Evolutionary conservation across 2,329 filamentous ascomycete species (phyloP).

Genomic region (Exophiala alcalophila): DNA sequence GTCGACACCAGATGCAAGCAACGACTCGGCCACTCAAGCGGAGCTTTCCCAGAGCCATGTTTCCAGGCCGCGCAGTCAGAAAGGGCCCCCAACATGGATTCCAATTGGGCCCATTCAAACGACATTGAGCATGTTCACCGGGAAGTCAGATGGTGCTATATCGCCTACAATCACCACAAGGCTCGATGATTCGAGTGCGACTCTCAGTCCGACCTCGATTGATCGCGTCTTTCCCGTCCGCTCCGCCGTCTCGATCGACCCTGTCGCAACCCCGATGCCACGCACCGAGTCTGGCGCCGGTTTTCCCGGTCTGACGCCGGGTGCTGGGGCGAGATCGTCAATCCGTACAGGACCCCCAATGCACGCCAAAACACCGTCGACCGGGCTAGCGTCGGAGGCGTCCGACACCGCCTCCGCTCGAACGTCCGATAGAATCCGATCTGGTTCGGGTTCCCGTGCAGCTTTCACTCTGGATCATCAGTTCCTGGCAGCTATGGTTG

Average conservation of each 20-base stretch:
- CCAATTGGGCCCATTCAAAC: conserved; percentile 14
- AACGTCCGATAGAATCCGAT: neutral
- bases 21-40: neutral
- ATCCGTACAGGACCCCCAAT: too few relatives aligned
- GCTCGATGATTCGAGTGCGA: conserved; percentile 9
- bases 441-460: neutral
- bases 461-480: conserved; percentile 8
- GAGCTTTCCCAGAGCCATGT: neutral
- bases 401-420: conserved; percentile 2
- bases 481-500: conserved; percentile 13
- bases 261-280: conserved; percentile 39
- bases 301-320: conserved; percentile 19
- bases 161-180: conserved; percentile 7
- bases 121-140: conserved; percentile 28
- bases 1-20: conserved; percentile 1
- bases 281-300: conserved; percentile 11
- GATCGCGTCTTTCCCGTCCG: conserved; percentile 78
- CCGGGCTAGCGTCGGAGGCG: conserved; percentile 5
- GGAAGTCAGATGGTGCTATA: conserved; percentile 7
- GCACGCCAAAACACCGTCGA: too few relatives aligned
- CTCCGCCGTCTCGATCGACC: conserved; percentile 72
- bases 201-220: conserved; percentile 34
- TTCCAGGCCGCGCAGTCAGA: neutral
- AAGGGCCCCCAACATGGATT: conserved; percentile 20
- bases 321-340: neutral